Evolutionary conservation across 257 asterid genomes (phyloP).

Genomic region (Cinchona pubescens): DNA sequence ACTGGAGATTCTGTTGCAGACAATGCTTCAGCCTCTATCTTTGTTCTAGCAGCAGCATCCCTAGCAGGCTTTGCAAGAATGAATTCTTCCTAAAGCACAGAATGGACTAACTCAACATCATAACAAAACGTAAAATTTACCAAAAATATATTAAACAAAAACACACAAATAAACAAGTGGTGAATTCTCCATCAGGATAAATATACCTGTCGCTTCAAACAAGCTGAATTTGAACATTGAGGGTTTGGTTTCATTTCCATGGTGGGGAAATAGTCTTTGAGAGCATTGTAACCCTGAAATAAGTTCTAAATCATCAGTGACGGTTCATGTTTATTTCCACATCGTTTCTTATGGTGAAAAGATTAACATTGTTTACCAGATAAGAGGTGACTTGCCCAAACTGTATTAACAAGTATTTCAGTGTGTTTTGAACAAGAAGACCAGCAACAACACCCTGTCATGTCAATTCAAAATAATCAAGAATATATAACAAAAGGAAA

Average conservation of each 20-base stretch:
- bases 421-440: slow-evolving; percentile 90
- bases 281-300: slow-evolving; percentile 90
- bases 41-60: slow-evolving; percentile 85
- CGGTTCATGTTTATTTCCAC: not conserved
- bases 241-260: slow-evolving; percentile 98
- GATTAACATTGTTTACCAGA: slow-evolving; percentile 50
- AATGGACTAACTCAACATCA: not conserved
- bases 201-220: slow-evolving; percentile 90
- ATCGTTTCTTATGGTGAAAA: not conserved
- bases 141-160: not conserved
- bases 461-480: slow-evolving; percentile 20
- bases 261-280: slow-evolving; percentile 90
- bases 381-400: slow-evolving; percentile 90
- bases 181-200: slow-evolving; percentile 11
- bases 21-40: slow-evolving; percentile 53
- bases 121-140: slow-evolving; percentile 5
- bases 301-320: slow-evolving; percentile 14
- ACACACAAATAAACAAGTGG: not conserved
- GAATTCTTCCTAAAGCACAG: slow-evolving; percentile 63
- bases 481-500: slow-evolving; percentile 7
- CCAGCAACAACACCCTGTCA: slow-evolving; percentile 97
- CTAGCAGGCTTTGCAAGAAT: slow-evolving; percentile 72
- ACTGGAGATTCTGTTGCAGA: slow-evolving; percentile 51
- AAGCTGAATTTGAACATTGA: slow-evolving; percentile 91
- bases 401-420: slow-evolving; percentile 80